Evolutionary conservation across 2,329 filamentous ascomycete genomes (phyloP).

Genomic region (Cladosporium sp.): DNA sequence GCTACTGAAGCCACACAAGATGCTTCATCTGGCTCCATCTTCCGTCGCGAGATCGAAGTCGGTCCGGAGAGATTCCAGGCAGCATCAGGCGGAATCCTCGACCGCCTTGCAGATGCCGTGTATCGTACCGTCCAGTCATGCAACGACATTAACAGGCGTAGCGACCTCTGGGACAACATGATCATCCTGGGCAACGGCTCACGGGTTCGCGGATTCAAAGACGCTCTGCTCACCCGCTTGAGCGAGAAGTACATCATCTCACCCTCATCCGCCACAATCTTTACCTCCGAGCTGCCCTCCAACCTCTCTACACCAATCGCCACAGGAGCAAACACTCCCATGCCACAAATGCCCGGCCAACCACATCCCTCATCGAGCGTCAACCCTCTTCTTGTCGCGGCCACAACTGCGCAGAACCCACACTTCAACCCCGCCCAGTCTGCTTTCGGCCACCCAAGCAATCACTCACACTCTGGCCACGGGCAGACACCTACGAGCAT

Average conservation of each 20-base stretch:
- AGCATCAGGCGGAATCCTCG: constrained; percentile 66
- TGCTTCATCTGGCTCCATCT: constrained; percentile 27
- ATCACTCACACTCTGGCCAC: constrained; percentile 54
- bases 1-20: constrained; percentile 21
- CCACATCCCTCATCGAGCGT: constrained; percentile 52
- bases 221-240: constrained; percentile 78
- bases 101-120: constrained; percentile 77
- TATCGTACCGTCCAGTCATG: constrained; percentile 80
- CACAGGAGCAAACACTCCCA: constrained; percentile 88
- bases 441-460: constrained; percentile 18
- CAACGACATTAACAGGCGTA: constrained; percentile 77
- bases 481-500: constrained; percentile 79
- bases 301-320: constrained; percentile 87
- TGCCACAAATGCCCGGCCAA: constrained; percentile 45
- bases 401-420: constrained; percentile 67
- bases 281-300: constrained; percentile 92
- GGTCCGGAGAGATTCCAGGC: constrained; percentile 69
- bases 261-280: constrained; percentile 89
- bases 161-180: constrained; percentile 84
- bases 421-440: constrained; percentile 39
- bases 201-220: constrained; percentile 71
- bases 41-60: constrained; percentile 65
- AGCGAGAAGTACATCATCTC: constrained; percentile 82
- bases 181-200: constrained; percentile 89
- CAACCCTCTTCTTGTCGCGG: constrained; percentile 87